phyloP scores from a whole-genome alignment of 306 rosid genomes.

The Quercus ilex region DNA sequence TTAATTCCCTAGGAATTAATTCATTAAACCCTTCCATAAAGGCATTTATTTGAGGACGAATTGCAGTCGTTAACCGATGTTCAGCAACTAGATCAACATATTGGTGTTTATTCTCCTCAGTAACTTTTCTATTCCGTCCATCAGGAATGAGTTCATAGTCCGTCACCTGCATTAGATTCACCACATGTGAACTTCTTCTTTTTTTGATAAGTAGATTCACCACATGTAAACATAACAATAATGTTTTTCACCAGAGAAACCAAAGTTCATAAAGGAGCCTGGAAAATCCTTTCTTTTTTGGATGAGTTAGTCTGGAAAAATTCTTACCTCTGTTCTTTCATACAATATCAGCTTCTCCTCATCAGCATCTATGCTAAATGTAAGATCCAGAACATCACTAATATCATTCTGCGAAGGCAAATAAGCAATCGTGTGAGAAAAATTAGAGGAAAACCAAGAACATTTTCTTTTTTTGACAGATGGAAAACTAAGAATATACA shows the following conservation, averaged over 20 bases:
- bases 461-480: background rate
- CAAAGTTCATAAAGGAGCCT: background rate
- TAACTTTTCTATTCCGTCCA: constrained; percentile 90
- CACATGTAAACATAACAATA: constrained; percentile 16
- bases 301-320: background rate
- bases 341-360: constrained; percentile 89
- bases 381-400: constrained; percentile 77
- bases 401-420: constrained; percentile 67
- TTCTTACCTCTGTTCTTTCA: constrained; percentile 80
- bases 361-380: constrained; percentile 98
- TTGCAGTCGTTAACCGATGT: constrained; percentile 92
- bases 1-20: constrained; percentile 61
- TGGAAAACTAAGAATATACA: constrained; percentile 10
- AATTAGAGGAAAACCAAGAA: constrained; percentile 3
- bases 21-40: constrained; percentile 86
- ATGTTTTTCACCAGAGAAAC: background rate
- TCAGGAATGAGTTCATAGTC: constrained; percentile 93
- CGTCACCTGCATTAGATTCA: constrained; percentile 63
- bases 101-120: constrained; percentile 91
- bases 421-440: constrained; percentile 2
- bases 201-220: background rate
- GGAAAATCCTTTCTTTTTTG: constrained; percentile 7
- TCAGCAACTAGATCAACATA: constrained; percentile 90
- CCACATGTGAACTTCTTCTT: constrained; percentile 4
- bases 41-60: constrained; percentile 93